Evolutionary conservation across 768 basidiomycete species (phyloP), one percentile per base, ranked within the genome.

Genomic region (Lentinula detonsa): DNA sequence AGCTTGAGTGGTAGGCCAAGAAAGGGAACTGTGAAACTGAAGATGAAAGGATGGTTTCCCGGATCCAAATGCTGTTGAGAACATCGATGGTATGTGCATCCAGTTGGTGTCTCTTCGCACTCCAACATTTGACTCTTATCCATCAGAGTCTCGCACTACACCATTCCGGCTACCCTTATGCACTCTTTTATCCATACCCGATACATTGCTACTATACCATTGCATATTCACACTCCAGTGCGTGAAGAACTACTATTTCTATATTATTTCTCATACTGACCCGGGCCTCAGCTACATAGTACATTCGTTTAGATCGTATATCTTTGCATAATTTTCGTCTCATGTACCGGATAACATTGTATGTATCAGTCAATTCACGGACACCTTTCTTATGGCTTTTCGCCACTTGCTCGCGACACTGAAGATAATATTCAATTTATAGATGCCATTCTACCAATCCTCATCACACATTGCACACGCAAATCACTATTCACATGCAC

Each of bases 1-100:
- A 91, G 90, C 69, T 74, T 91, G 55, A 90, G 87, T 68, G 84
- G 81, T n/a, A 75, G 81, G 49, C 84, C 87, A 53, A 80, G 79
- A 69, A 79, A 79, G 66, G 84, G 81, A 64, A 73, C 81, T n/a
- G 79, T 85, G 60, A 88, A 79, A 69, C 71, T 90, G 53, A 85
- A 79, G 71, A 71, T 84, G 63, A 83, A 81, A 69, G 77, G 76
- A 60, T 86, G 86, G 85, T 67, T 89, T 56, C 86, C 88, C 52
- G 78, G 87, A 60, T 73, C 75, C 55, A 84, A 79, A 69, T 92
- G 90, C 71, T 91, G 90, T 72, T 90, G 78, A 74, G 28, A 8
- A 3, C 28, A 23, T 48, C 11, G n/a, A 58, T 43, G 15, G 33
- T 58, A 35, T 49, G 37, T 40, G 56, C 42, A 40, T 42, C 56